Conservation (phyloP, 2,329 filamentous ascomycete genomes). For the Trichoderma atroviride region DNA sequence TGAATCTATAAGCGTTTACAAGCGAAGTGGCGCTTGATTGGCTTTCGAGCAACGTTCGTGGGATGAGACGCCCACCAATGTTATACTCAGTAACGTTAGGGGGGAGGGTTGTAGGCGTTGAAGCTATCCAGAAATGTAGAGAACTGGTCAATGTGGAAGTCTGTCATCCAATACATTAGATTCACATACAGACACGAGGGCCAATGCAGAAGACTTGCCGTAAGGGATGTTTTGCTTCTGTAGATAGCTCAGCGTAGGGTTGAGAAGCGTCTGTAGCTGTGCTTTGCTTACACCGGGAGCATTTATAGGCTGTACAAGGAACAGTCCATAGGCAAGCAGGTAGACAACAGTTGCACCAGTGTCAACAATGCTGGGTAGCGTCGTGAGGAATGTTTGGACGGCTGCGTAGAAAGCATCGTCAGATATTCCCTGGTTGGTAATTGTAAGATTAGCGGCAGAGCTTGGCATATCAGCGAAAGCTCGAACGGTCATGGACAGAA, state of each 20-base stretch:
- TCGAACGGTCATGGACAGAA: conserved; percentile 21
- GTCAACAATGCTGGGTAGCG: not conserved
- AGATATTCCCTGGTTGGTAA: conserved; percentile 12
- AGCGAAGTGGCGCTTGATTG: not conserved
- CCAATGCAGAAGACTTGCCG: not conserved
- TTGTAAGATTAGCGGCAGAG: conserved; percentile 13
- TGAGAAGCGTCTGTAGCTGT: conserved; percentile 7
- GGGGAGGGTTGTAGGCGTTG: not conserved
- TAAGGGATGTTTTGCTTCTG: conserved; percentile 4
- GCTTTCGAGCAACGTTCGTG: not conserved
- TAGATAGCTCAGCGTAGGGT: conserved; percentile 3
- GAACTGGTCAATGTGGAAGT: conserved; percentile 6
- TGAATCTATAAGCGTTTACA: not conserved
- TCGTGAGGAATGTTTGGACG: not conserved
- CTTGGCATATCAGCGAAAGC: conserved; percentile 6
- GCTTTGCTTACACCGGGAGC: conserved; percentile 5
- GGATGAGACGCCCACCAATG: conserved; percentile 16
- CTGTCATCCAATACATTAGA: not conserved
- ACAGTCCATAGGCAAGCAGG: not conserved
- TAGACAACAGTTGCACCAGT: not conserved
- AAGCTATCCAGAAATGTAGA: conserved; percentile 7
- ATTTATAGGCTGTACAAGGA: conserved; percentile 7
- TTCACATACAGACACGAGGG: not conserved
- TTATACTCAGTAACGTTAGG: conserved; percentile 7
- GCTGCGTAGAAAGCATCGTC: conserved; percentile 10